phyloP scores from a whole-genome alignment of 345 rosid genomes.

The Arabidopsis suecica region DNA sequence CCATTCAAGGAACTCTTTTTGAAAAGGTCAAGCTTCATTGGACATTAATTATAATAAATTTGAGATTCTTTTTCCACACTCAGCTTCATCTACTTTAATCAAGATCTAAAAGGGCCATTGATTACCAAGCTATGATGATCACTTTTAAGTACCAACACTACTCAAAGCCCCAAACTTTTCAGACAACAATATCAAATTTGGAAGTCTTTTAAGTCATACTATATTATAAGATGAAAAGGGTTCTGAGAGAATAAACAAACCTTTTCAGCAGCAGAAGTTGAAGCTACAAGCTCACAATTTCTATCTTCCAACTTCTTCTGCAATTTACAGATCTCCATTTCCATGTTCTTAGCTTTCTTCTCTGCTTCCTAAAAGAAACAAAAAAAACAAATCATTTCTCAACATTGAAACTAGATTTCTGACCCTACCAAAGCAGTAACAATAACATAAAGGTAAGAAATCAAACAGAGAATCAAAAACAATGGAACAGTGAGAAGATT shows the following conservation, averaged over 20 bases:
- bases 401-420: background rate
- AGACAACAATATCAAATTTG: slow-evolving; percentile 15
- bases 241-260: slow-evolving; percentile 46
- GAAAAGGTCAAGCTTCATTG: slow-evolving; percentile 26
- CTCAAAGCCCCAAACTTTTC: slow-evolving; percentile 27
- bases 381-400: background rate
- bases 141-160: slow-evolving; percentile 6
- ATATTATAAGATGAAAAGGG: background rate
- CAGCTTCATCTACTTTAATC: slow-evolving; percentile 31
- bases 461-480: slow-evolving; percentile 19
- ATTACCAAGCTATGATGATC: slow-evolving; percentile 32
- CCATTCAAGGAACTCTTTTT: slow-evolving; percentile 24
- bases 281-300: slow-evolving; percentile 66
- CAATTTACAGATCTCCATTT: slow-evolving; percentile 59
- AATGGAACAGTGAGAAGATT: background rate
- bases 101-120: slow-evolving; percentile 30
- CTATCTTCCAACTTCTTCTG: slow-evolving; percentile 72
- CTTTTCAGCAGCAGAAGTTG: slow-evolving; percentile 76
- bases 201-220: background rate
- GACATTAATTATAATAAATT: slow-evolving; percentile 1
- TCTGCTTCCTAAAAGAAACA: slow-evolving; percentile 70
- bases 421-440: slow-evolving; percentile 49
- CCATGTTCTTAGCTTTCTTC: slow-evolving; percentile 69
- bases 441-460: slow-evolving; percentile 33
- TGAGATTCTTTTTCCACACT: slow-evolving; percentile 16